Conservation (phyloP, 768 basidiomycete genomes). For the Auriscalpium orientale region DNA sequence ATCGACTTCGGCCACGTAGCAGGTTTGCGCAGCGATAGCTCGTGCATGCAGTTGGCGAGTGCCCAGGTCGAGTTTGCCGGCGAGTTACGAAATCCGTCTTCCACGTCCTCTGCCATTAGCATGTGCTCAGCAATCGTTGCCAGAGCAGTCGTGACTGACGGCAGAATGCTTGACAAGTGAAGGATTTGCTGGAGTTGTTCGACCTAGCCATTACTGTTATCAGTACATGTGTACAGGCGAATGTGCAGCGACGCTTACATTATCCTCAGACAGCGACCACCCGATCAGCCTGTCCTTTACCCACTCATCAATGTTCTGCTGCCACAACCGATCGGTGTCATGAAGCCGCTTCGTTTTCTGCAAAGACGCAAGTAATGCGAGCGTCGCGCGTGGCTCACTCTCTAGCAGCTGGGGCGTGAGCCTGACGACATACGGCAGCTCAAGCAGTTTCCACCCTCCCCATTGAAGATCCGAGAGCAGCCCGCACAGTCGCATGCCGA, state of each 20-base stretch:
- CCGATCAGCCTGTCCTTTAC: constrained; percentile 32
- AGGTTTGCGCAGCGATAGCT: constrained; percentile 36
- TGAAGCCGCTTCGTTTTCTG: constrained; percentile 40
- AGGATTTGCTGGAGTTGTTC: constrained; percentile 49
- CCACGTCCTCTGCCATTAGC: constrained; percentile 25
- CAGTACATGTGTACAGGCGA: background rate
- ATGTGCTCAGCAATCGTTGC: constrained; percentile 37
- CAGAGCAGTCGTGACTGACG: constrained; percentile 34
- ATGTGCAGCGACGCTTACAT: constrained; percentile 26
- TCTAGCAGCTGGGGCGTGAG: constrained; percentile 40
- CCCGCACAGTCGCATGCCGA: constrained; percentile 51
- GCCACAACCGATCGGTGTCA: constrained; percentile 56
- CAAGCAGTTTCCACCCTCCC: constrained; percentile 73
- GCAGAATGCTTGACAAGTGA: constrained; percentile 44
- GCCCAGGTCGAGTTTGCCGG: constrained; percentile 44
- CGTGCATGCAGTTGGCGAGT: constrained; percentile 50
- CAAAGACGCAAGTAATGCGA: constrained; percentile 46
- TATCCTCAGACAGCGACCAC: constrained; percentile 34
- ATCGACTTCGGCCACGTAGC: constrained; percentile 41
- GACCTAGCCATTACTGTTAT: constrained; percentile 26
- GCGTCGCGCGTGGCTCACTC: constrained; percentile 30
- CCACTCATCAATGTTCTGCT: constrained; percentile 44
- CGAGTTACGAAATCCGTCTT: constrained; percentile 23
- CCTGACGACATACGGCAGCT: constrained; percentile 50
- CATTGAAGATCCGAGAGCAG: constrained; percentile 58